Base-by-base conservation (phyloP, 2,329 filamentous ascomycete species). In the Neocatenulostroma microsporum region DNA sequence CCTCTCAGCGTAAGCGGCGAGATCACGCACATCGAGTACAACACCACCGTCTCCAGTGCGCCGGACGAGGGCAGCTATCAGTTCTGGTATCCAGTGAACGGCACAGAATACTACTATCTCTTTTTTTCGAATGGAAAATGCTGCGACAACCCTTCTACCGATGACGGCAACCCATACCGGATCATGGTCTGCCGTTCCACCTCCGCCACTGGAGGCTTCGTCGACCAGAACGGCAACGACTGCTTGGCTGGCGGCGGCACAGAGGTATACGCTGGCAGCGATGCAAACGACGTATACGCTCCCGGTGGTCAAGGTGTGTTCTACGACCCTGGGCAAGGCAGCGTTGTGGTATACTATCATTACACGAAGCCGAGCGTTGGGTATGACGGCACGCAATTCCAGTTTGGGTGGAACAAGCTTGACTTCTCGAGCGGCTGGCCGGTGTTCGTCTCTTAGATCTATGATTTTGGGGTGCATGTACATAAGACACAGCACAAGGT, bases 241-340 rank as follows among this genome's bases (percentile, higher is more conserved):
- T 24, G 23, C 23, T 24, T 24, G n/a, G 23, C 8, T 8, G 23
- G 23, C 8, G 23, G n/a, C 23, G 23, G 23, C 23, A n/a, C 9
- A 9, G 23, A n/a, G n/a, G 23, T 24, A 73, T 0, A 61, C 74
- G 7, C 69, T 83, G 1, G 62, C 82, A 2, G 66, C 68, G 45
- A 73, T 67, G n/a, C 76, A 82, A 46, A 60, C 3, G 71, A 61
- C 30, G 67, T 79, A 0, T 82, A 82, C 47, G 78, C 72, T 17
- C 78, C 78, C 7, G 79, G 78, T 45, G 77, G 77, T 23, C 76
- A 82, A 55, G 76, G 73, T 24, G 68, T 78, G 3, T 69, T 72
- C 44, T 62, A 60, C 2, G 74, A 78, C 40, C 57, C 62, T 3
- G 49, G 41, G 9, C 33, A 47, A 14, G 39, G 56, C 7, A 73